Conservation (phyloP, 805 yeast genomes). For the Yarrowia yakushimensis region DNA sequence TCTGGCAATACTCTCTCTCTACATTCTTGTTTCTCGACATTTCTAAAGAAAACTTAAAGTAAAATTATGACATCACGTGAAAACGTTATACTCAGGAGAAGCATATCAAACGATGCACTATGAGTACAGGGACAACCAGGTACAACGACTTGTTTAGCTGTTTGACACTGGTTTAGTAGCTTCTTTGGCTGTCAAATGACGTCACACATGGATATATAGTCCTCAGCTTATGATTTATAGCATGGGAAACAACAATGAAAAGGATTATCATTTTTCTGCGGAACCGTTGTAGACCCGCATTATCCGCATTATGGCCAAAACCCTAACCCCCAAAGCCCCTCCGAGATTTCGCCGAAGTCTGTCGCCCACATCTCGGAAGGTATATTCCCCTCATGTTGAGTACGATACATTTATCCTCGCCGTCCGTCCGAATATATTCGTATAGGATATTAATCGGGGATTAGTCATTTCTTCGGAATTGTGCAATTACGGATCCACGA, state of each 20-base stretch:
- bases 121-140: too few relatives aligned
- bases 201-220: too few relatives aligned
- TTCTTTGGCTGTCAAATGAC: background rate
- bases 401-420: conserved; percentile 3
- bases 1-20: background rate
- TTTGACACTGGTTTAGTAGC: background rate
- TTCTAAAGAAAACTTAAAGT: background rate
- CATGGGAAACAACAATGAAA: too few relatives aligned
- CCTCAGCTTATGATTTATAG: too few relatives aligned
- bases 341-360: conserved; percentile 19
- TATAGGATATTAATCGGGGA: background rate
- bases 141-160: background rate
- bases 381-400: background rate
- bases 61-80: background rate
- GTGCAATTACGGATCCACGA: too few relatives aligned
- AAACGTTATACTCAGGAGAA: background rate
- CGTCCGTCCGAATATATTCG: background rate
- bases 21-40: too few relatives aligned
- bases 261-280: background rate
- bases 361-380: conserved; percentile 5
- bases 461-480: background rate
- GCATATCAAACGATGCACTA: background rate
- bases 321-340: background rate
- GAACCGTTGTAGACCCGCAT: conserved; percentile 1
- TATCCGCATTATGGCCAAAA: background rate